Base-by-base conservation (phyloP, 23 red algal genomes). In the Cyanidioschyzon merolae region DNA sequence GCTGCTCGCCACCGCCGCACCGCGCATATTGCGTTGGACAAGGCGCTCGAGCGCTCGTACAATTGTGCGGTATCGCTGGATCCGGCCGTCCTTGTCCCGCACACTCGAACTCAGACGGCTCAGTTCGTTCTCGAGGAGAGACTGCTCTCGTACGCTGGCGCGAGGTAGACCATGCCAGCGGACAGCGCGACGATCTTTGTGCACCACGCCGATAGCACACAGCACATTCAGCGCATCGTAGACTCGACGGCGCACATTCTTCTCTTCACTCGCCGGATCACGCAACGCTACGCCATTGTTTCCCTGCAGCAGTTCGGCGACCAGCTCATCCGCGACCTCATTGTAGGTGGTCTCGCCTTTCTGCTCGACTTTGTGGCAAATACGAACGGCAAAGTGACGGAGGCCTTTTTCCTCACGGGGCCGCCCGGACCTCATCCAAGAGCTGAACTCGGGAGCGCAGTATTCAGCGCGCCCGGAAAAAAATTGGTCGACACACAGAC, bases 171-270 rank as follows among this genome's bases (percentile, higher is more conserved):
- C 94, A 39, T 80, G 83, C 94, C 94, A 98, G 34, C 58, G 75
- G 58, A 98, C 91, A 21, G 76, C 38, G 77, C 90, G 90, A 58
- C 88, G 84, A 26, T 90, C 79, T 74, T 98, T 98, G 68, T 75
- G 78, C 35, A 98, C 87, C 16, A 98, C 87, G 36, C 87, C 83
- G 77, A 98, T 91, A 2, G 94, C 94, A 79, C 90, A 90, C 37
- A 98, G 79, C 1, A 98, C 94, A 74, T 98, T 98, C 15, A 98
- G 75, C 25, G 88, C 86, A 79, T 98, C 94, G 37, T 98, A 98
- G 16, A 98, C 94, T 34, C 94, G 83, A 18, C 94, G 79, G 17
- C 94, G 84, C 57, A 98, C 88, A 77, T 98, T 98, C 58, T 91
- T 95, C 83, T 95, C 91, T 51, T 95, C 84, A 45, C 83, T 82